Evolutionary conservation across 1,284 basidiomycete species (phyloP).

Genomic region (Mycena citricolor): DNA sequence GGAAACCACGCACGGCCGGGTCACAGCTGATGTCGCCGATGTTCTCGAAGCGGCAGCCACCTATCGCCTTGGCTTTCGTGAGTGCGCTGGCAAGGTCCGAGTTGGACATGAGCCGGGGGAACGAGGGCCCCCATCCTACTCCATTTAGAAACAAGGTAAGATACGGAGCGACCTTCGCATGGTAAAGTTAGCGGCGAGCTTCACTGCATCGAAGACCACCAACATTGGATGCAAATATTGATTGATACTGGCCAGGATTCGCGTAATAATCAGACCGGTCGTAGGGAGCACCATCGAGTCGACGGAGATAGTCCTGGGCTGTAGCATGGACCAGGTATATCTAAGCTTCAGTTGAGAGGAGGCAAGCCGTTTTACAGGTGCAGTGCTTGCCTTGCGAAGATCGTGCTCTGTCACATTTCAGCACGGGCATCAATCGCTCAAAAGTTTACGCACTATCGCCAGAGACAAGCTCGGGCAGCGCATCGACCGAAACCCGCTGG

Average conservation of each 20-base stretch:
- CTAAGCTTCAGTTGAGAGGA: slow-evolving; percentile 31
- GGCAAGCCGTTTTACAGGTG: background rate
- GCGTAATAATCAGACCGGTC: slow-evolving; percentile 71
- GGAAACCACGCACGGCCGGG: slow-evolving; percentile 49
- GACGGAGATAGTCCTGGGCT: slow-evolving; percentile 68
- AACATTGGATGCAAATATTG: slow-evolving; percentile 71
- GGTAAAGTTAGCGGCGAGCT: background rate
- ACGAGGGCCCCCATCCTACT: slow-evolving; percentile 76
- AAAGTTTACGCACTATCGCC: no score
- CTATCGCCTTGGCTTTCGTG: slow-evolving; percentile 44
- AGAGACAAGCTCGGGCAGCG: slow-evolving; percentile 57
- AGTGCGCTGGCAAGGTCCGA: slow-evolving; percentile 59
- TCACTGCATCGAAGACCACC: slow-evolving; percentile 19
- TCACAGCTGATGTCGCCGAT: slow-evolving; percentile 89
- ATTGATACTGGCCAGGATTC: slow-evolving; percentile 63
- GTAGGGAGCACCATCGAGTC: slow-evolving; percentile 56
- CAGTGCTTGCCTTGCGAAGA: slow-evolving; percentile 38
- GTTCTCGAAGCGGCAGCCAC: slow-evolving; percentile 60
- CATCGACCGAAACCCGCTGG: slow-evolving; percentile 52
- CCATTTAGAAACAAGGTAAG: slow-evolving; percentile 84
- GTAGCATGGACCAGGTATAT: slow-evolving; percentile 79
- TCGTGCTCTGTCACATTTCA: slow-evolving; percentile 5
- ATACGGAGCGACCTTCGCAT: slow-evolving; percentile 73
- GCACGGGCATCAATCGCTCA: no score
- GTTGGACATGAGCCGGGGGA: slow-evolving; percentile 77